These are phyloP conservation scores for Capronia coronata DNA, from an alignment of 2,329 filamentous ascomycete species.

Conservation along the genomic window DNA sequence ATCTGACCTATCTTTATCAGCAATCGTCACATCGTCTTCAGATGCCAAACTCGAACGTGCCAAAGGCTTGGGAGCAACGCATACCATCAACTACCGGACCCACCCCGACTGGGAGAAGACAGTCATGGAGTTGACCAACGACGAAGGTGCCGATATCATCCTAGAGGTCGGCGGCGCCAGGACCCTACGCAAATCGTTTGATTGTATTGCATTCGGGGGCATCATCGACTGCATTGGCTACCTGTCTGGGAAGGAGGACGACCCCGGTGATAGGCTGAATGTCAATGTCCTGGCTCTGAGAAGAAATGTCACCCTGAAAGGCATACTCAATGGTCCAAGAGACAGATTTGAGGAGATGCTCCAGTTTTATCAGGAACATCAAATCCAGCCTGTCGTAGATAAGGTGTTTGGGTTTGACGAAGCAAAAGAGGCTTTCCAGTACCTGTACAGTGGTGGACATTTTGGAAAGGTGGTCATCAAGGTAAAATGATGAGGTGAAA, in stretches of 20 bases:
- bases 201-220: conserved; percentile 41
- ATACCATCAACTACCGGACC: conserved; percentile 43
- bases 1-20: conserved; percentile 15
- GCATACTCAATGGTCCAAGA: conserved; percentile 58
- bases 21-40: conserved; percentile 48
- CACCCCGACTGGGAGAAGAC: conserved; percentile 43
- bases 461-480: conserved; percentile 39
- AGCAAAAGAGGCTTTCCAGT: conserved; percentile 39
- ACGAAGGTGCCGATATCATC: conserved; percentile 40
- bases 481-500: conserved; percentile 5
- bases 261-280: conserved; percentile 46
- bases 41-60: conserved; percentile 43
- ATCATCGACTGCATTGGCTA: conserved; percentile 34
- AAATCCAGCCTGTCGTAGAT: conserved; percentile 38
- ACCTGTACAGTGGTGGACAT: conserved; percentile 41
- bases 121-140: conserved; percentile 41
- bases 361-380: conserved; percentile 33
- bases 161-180: conserved; percentile 40
- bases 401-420: conserved; percentile 36
- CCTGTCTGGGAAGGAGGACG: conserved; percentile 23
- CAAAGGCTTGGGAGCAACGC: conserved; percentile 39
- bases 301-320: conserved; percentile 49
- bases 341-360: conserved; percentile 44
- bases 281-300: conserved; percentile 52
- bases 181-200: conserved; percentile 43